Base-by-base conservation (phyloP, 805 yeast genomes). In the Pichia paraexigua region DNA sequence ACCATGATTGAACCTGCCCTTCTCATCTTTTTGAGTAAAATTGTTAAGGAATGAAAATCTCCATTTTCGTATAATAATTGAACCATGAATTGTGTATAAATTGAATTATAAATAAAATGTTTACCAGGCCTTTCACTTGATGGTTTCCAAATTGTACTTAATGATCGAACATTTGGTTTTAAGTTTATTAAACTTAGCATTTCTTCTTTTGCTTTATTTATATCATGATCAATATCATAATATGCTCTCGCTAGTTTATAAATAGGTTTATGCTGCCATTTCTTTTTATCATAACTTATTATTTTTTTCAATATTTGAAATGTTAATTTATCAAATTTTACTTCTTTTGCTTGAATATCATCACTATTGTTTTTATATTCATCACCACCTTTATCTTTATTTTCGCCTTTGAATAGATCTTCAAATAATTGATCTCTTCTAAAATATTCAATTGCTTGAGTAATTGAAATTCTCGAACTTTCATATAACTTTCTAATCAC, bases 121-220 rank as follows among this genome's bases (percentile, higher is more conserved):
- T 87, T 88, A 0, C 99, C 99, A 0, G 97, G 94, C 21, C 95
- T 69, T 64, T 95, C 99, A 59, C 74, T 66, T 46, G 90, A 96
- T 0, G 97, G 95, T 59, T 89, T 89, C 98, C 99, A 94, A 52
- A 94, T 87, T 57, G 80, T 85, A 1, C 91, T 80, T 40, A 94
- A 74, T 12, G 84, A 80, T 61, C 89, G 86, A 43, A 81, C 79
- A 2, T 79, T 75, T 0, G 89, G 73, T 57, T 82, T 87, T 46
- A 88, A 65, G 9, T 86, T 75, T 48, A 91, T 77, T 18, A 89
- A 69, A 0, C 72, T 62, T 1, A 78, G 71, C 78, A 92, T 79
- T 56, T 85, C 88, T 13, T 76, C 76, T 45, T 74, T 71, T 0
- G 97, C 94, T 0, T 69, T 72, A 2, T 68, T 66, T 9, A 68